Percentiles rank a stretch among this genome's conserved stretches.
Evolutionary conservation across 2,329 filamentous ascomycete species (phyloP).

Genomic region (Aspergillus sp.): DNA sequence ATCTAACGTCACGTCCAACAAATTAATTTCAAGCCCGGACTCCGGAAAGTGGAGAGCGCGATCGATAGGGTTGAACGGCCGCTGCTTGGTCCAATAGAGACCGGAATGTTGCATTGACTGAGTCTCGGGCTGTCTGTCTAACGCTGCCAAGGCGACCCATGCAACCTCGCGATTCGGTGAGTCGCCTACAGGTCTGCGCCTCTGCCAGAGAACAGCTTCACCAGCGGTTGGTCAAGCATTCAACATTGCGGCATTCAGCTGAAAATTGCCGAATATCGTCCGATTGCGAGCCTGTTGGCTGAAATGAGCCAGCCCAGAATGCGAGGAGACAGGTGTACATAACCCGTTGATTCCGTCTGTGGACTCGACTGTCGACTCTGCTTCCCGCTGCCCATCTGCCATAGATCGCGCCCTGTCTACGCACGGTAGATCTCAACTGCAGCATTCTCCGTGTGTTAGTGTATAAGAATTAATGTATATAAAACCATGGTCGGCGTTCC

Average conservation of each 20-base stretch:
- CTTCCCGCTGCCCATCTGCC: too few relatives aligned
- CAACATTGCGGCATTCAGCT: background rate
- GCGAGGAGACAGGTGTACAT: background rate
- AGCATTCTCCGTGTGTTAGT: constrained; percentile 1
- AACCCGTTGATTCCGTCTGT: background rate
- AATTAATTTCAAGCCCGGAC: too few relatives aligned
- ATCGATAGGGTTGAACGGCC: constrained; percentile 17
- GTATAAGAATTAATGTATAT: constrained; percentile 2
- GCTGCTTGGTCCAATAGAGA: too few relatives aligned
- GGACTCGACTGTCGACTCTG: background rate
- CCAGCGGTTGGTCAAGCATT: background rate
- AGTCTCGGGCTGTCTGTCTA: background rate
- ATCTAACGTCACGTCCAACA: too few relatives aligned
- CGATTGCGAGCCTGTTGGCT: background rate
- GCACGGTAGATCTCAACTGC: too few relatives aligned
- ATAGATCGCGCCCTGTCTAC: too few relatives aligned
- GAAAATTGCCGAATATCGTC: too few relatives aligned
- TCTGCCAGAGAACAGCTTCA: background rate
- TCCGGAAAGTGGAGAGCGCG: constrained; percentile 22
- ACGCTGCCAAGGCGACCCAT: background rate
- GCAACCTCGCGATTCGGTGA: background rate
- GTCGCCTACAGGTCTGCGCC: background rate
- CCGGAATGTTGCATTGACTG: background rate
- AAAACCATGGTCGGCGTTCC: constrained; percentile 33
- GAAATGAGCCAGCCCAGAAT: background rate